A percentile compares a stretch with the other conserved stretches of the same genome.
phyloP scores from a whole-genome alignment of 192 early-diverging fungal genomes.

The Entomortierella lignicola region DNA sequence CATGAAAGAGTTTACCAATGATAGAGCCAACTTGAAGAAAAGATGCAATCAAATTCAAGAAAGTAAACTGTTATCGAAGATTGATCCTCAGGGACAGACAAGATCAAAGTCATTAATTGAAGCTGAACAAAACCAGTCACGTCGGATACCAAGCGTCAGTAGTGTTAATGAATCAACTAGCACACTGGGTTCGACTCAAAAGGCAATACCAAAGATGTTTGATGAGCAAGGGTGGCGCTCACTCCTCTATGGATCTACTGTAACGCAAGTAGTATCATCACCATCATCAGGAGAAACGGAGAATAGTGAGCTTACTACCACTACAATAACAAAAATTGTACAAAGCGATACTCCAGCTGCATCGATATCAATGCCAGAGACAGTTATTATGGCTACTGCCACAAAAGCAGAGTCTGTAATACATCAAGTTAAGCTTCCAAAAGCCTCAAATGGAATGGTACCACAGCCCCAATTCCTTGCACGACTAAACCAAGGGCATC shows the following conservation, averaged over 20 bases:
- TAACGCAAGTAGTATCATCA: background rate
- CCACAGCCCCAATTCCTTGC: slow-evolving; percentile 33
- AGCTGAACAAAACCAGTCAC: background rate
- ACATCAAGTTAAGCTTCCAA: background rate
- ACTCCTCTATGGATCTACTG: slow-evolving; percentile 25
- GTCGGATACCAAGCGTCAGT: background rate
- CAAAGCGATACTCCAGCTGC: background rate
- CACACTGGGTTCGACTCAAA: background rate
- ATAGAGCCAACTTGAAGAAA: slow-evolving; percentile 5
- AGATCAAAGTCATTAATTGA: background rate
- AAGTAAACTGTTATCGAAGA: background rate
- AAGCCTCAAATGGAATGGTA: slow-evolving; percentile 4
- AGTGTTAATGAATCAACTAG: background rate
- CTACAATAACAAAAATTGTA: background rate
- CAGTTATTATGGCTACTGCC: background rate
- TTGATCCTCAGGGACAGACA: background rate
- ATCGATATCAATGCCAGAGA: background rate
- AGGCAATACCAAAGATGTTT: slow-evolving; percentile 18
- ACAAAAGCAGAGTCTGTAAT: background rate
- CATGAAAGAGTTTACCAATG: slow-evolving; percentile 25
- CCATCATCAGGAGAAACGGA: background rate
- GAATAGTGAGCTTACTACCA: background rate
- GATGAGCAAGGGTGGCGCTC: slow-evolving; percentile 35
- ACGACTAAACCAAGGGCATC: slow-evolving; percentile 34
- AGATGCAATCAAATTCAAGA: background rate